A percentile compares a stretch with the other conserved stretches of the same genome.
These are phyloP conservation scores for Mentha longifolia DNA, from an alignment of 257 asterid genomes.

Conservation along the genomic window DNA sequence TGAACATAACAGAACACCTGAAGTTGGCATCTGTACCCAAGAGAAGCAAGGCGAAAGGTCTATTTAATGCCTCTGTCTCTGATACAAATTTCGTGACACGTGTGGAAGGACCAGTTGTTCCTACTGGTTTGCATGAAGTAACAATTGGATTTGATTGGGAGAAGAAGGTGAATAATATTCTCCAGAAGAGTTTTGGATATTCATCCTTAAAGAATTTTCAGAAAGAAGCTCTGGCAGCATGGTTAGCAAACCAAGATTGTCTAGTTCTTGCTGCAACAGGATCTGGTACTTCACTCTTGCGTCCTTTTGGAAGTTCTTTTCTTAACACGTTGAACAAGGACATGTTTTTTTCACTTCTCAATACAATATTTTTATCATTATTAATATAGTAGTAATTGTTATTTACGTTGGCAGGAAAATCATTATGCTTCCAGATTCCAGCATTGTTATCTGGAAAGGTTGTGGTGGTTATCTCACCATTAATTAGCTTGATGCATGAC, in stretches of 20 bases:
- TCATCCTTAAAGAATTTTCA: conserved; percentile 67
- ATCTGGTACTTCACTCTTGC: conserved; percentile 56
- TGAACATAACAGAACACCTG: conserved; percentile 52
- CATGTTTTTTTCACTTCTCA: conserved; percentile 23
- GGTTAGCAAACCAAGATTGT: conserved; percentile 64
- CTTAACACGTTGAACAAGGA: conserved; percentile 10
- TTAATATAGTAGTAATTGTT: neutral
- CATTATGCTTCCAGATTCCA: conserved; percentile 77
- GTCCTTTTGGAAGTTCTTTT: conserved; percentile 21
- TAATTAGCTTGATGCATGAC: conserved; percentile 90
- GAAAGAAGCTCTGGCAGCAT: conserved; percentile 69
- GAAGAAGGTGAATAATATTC: conserved; percentile 39
- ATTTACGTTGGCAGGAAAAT: conserved; percentile 60
- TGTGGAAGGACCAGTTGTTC: conserved; percentile 33
- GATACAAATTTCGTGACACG: conserved; percentile 31
- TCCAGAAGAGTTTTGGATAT: conserved; percentile 60
- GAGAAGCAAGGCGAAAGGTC: conserved; percentile 40
- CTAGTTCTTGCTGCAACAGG: conserved; percentile 85
- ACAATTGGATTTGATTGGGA: conserved; percentile 59
- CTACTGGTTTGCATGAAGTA: conserved; percentile 35
- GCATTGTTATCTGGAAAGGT: conserved; percentile 76
- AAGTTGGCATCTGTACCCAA: conserved; percentile 40
- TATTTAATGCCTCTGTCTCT: conserved; percentile 33
- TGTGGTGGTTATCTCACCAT: conserved; percentile 78
- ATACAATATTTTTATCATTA: conserved; percentile 15